phyloP scores from a whole-genome alignment of 106 monocot species.

The Phalaenopsis equestris region DNA sequence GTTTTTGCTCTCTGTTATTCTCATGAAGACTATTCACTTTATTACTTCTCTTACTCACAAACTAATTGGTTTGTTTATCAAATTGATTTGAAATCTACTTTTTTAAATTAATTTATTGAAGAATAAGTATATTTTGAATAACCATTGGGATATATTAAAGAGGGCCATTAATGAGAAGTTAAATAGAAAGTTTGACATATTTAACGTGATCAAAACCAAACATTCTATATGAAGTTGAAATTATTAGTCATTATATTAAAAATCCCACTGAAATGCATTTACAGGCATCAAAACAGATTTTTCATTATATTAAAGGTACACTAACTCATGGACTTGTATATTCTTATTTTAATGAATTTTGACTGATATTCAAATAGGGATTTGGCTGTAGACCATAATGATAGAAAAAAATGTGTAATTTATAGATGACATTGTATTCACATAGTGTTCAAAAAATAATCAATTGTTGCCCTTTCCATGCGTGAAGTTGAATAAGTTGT shows the following conservation, averaged over 20 bases:
- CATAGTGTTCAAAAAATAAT: too few species aligned
- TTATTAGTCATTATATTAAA: not conserved
- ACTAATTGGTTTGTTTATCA: not conserved
- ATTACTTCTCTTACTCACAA: not conserved
- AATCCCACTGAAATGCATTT: not conserved
- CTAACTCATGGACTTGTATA: too few species aligned
- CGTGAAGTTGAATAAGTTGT: too few species aligned
- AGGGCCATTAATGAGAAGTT: not conserved
- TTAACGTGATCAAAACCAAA: not conserved
- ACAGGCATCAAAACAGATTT: too few species aligned
- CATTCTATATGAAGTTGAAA: not conserved
- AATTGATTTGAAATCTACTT: not conserved
- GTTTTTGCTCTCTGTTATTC: not conserved
- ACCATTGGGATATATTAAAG: not conserved
- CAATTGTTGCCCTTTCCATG: too few species aligned
- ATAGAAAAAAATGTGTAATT: too few species aligned
- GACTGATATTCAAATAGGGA: too few species aligned
- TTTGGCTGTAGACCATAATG: too few species aligned
- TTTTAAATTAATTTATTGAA: not conserved
- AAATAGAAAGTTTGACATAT: not conserved
- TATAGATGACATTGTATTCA: too few species aligned
- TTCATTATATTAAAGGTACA: too few species aligned
- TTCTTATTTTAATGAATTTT: too few species aligned
- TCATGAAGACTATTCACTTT: not conserved
- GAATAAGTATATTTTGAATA: not conserved